These are phyloP conservation scores for Metschnikowia gelsemii DNA, from an alignment of 805 yeast species.

Conservation along the genomic window DNA sequence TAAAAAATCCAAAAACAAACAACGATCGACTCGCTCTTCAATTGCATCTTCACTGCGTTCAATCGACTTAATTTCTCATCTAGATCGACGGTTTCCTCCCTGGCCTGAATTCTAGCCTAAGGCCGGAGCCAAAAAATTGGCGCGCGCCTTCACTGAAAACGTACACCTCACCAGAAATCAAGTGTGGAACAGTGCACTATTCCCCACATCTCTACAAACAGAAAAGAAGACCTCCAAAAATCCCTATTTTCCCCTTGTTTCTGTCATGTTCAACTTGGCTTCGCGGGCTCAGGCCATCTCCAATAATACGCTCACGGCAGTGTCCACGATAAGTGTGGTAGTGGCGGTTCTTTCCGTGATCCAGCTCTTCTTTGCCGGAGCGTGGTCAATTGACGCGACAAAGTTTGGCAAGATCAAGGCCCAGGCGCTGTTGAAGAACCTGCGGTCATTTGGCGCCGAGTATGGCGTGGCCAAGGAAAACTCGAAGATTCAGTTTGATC, in stretches of 20 bases:
- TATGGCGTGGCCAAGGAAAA: conserved; percentile 74
- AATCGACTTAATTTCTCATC: no score
- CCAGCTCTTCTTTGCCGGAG: conserved; percentile 49
- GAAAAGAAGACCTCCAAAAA: background rate
- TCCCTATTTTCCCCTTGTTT: background rate
- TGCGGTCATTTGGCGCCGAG: conserved; percentile 66
- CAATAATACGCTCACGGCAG: conserved; percentile 54
- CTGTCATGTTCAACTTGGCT: conserved; percentile 33
- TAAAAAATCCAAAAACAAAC: no score
- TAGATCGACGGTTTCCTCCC: no score
- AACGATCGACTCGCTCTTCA: no score
- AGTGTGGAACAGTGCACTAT: background rate
- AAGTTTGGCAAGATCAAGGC: conserved; percentile 37
- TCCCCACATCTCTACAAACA: no score
- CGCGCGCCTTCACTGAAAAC: no score
- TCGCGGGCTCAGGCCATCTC: conserved; percentile 47
- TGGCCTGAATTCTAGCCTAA: no score
- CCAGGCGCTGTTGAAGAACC: conserved; percentile 47
- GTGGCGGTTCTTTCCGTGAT: conserved; percentile 48
- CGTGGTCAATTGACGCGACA: conserved; percentile 41
- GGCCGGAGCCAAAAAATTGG: no score
- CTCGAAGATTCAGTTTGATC: conserved; percentile 66
- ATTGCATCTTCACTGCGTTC: no score
- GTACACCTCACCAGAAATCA: conserved; percentile 1
- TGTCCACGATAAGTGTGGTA: conserved; percentile 46